Evolutionary conservation across 2,329 filamentous ascomycete species (phyloP).

Genomic region (Aspergillus ruber): DNA sequence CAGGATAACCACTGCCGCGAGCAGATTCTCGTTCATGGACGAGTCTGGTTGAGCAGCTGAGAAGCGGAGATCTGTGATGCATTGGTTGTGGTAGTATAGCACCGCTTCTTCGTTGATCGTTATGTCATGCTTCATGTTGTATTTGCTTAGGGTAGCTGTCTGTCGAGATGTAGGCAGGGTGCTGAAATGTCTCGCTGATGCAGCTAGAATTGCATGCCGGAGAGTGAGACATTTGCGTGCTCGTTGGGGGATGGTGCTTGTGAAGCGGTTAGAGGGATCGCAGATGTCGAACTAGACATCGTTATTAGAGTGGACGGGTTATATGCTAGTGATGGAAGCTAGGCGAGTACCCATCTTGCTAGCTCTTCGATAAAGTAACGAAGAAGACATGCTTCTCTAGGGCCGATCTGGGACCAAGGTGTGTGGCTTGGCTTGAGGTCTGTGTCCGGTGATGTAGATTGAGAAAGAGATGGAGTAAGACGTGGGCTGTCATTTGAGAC

Average conservation of each 20-base stretch:
- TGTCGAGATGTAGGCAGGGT: slow-evolving; percentile 10
- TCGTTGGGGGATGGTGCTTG: slow-evolving; percentile 33
- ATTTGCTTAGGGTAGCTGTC: slow-evolving; percentile 5
- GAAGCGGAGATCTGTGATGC: slow-evolving; percentile 32
- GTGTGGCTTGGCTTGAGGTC: not conserved
- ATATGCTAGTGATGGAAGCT: not conserved
- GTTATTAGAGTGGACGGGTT: not conserved
- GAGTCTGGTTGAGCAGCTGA: slow-evolving; percentile 8
- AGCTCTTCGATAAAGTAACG: slow-evolving; percentile 14
- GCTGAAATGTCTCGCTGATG: slow-evolving; percentile 30
- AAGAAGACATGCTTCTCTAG: slow-evolving; percentile 12
- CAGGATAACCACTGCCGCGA: slow-evolving; percentile 37
- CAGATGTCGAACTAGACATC: slow-evolving; percentile 31
- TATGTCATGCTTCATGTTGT: slow-evolving; percentile 11
- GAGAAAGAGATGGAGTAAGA: no score
- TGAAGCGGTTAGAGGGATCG: slow-evolving; percentile 34
- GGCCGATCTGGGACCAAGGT: not conserved
- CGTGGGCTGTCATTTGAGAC: not conserved
- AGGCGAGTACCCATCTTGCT: slow-evolving; percentile 11
- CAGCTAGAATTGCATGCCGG: slow-evolving; percentile 29
- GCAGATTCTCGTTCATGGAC: slow-evolving; percentile 13
- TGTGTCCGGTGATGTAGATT: not conserved
- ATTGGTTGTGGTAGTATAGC: slow-evolving; percentile 34
- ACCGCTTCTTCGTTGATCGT: slow-evolving; percentile 24
- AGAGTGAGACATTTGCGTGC: slow-evolving; percentile 36